Evolutionary conservation across 164 flowering plant species (phyloP).

Genomic region (Vitis amurensis): DNA sequence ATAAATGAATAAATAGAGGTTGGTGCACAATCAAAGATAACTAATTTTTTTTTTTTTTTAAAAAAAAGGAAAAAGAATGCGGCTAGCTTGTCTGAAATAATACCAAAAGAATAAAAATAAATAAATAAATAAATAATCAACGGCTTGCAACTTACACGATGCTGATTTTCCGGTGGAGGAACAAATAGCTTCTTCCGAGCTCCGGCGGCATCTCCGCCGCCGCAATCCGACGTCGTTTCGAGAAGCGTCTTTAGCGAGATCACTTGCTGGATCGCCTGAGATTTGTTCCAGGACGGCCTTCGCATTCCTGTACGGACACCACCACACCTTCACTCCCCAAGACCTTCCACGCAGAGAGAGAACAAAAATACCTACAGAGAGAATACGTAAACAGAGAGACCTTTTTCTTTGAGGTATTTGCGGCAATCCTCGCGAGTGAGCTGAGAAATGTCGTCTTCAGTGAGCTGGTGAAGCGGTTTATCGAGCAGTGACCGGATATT

Average conservation of each 20-base stretch:
- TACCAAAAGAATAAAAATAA: not conserved
- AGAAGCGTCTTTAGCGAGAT: slow-evolving; percentile 69
- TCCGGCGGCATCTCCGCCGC: slow-evolving; percentile 8
- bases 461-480: slow-evolving; percentile 77
- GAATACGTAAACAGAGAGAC: slow-evolving; percentile 23
- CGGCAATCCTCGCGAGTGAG: slow-evolving; percentile 98
- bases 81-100: not conserved
- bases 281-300: slow-evolving; percentile 88
- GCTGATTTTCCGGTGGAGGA: slow-evolving; percentile 6
- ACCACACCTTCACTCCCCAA: not conserved
- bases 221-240: slow-evolving; percentile 42
- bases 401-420: slow-evolving; percentile 87
- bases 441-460: slow-evolving; percentile 95
- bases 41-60: not conserved
- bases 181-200: slow-evolving; percentile 7
- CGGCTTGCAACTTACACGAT: slow-evolving; percentile 10
- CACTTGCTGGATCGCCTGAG: slow-evolving; percentile 90
- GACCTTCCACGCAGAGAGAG: not conserved
- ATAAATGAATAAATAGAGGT: not conserved
- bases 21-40: not conserved
- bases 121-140: not conserved
- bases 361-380: not conserved
- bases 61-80: not conserved
- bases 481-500: slow-evolving; percentile 58
- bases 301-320: slow-evolving; percentile 59